These are phyloP conservation scores for Calocybe cyanea DNA, from an alignment of 768 basidiomycete genomes.

Conservation along the genomic window DNA sequence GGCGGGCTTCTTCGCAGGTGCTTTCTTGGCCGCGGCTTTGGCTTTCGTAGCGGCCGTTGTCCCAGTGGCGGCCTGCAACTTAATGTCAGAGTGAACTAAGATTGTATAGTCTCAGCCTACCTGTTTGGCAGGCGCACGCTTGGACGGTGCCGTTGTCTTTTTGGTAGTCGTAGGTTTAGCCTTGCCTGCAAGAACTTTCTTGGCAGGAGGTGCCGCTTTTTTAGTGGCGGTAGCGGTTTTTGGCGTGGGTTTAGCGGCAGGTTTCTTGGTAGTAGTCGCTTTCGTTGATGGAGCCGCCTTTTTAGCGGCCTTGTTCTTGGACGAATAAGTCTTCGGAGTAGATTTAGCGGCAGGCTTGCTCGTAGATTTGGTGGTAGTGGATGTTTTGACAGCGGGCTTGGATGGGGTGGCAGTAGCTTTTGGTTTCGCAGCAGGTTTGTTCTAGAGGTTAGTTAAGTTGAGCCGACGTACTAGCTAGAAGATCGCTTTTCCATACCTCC, in stretches of 20 bases:
- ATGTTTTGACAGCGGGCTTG: slow-evolving; percentile 21
- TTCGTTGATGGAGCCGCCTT: slow-evolving; percentile 19
- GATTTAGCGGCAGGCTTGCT: slow-evolving; percentile 29
- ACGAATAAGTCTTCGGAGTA: slow-evolving; percentile 28
- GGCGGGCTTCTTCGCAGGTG: slow-evolving; percentile 27
- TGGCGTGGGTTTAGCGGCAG: slow-evolving; percentile 26
- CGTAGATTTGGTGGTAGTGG: slow-evolving; percentile 24
- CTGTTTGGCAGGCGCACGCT: slow-evolving; percentile 39
- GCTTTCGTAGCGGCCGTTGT: slow-evolving; percentile 38
- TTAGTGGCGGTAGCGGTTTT: slow-evolving; percentile 25
- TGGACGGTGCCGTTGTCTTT: slow-evolving; percentile 33
- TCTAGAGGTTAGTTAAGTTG: slow-evolving; percentile 15
- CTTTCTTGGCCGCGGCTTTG: slow-evolving; percentile 38
- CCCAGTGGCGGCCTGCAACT: slow-evolving; percentile 35
- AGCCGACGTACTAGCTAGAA: slow-evolving; percentile 8
- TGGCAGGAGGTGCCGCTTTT: slow-evolving; percentile 16
- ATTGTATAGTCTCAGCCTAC: slow-evolving; percentile 15
- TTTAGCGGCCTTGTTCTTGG: slow-evolving; percentile 19
- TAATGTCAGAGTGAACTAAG: neutral
- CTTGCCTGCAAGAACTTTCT: slow-evolving; percentile 34
- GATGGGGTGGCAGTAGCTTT: slow-evolving; percentile 21
- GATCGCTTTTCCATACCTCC: slow-evolving; percentile 37
- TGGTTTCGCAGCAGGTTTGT: slow-evolving; percentile 32
- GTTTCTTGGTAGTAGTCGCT: slow-evolving; percentile 24
- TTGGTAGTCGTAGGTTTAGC: slow-evolving; percentile 32